A percentile compares a stretch with the other conserved stretches of the same genome.
phyloP scores from a whole-genome alignment of 495 filamentous ascomycete genomes.

The Hypoxylon perforatum region DNA sequence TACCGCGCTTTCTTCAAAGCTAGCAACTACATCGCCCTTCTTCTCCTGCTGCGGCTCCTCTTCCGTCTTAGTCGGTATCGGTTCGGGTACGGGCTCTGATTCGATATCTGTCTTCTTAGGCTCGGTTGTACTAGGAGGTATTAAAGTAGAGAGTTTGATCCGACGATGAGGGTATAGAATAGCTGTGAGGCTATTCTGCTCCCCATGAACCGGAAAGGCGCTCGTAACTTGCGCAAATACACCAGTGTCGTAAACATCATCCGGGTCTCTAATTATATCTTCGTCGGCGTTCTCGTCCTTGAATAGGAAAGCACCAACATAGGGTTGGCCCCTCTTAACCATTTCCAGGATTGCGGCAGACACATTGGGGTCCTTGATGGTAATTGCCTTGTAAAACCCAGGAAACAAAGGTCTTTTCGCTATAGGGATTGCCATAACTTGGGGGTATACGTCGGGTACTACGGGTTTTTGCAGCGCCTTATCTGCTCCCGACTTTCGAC shows the following conservation, averaged over 20 bases:
- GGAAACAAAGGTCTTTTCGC: conserved; percentile 94
- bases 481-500: conserved; percentile 73
- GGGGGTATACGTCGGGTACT: conserved; percentile 94
- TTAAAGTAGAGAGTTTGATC: conserved; percentile 86
- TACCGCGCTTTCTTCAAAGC: conserved; percentile 86
- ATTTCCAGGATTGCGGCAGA: conserved; percentile 91
- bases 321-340: conserved; percentile 97
- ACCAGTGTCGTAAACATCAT: conserved; percentile 93
- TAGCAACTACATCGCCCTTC: conserved; percentile 94
- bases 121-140: conserved; percentile 67
- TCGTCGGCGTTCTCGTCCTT: conserved; percentile 94
- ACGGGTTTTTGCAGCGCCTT: conserved; percentile 84
- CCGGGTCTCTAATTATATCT: conserved; percentile 85
- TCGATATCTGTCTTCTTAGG: conserved; percentile 52
- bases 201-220: conserved; percentile 86
- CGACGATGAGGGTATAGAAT: conserved; percentile 96
- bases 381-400: conserved; percentile 98
- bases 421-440: conserved; percentile 99
- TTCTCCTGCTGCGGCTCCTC: conserved; percentile 68
- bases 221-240: conserved; percentile 98
- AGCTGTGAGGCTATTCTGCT: conserved; percentile 81
- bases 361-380: conserved; percentile 90
- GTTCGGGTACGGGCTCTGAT: conserved; percentile 64
- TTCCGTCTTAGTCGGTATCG: conserved; percentile 57
- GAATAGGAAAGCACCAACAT: conserved; percentile 95